These are phyloP conservation scores for Yamadazyma olivae DNA, from an alignment of 805 yeast species.

Conservation along the genomic window DNA sequence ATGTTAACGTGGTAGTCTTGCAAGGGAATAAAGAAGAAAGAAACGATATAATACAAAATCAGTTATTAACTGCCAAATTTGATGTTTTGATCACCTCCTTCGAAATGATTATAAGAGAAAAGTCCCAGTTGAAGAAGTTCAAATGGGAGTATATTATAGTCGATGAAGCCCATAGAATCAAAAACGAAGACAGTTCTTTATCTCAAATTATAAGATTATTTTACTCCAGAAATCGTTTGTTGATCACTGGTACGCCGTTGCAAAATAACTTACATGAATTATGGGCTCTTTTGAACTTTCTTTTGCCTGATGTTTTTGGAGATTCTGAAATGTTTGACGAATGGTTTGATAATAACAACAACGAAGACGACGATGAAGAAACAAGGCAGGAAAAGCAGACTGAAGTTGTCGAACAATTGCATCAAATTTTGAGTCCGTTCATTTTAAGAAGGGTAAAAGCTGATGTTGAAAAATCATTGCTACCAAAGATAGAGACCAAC, in stretches of 20 bases:
- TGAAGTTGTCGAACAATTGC: constrained; percentile 80
- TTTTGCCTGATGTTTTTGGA: constrained; percentile 92
- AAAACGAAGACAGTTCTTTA: constrained; percentile 87
- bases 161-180: constrained; percentile 96
- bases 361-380: constrained; percentile 21
- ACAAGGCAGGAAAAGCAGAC: constrained; percentile 56
- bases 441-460: constrained; percentile 84
- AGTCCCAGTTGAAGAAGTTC: constrained; percentile 70
- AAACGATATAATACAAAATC: constrained; percentile 51
- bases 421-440: constrained; percentile 85
- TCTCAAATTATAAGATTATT: constrained; percentile 91
- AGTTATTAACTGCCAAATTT: constrained; percentile 69
- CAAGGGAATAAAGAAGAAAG: constrained; percentile 92
- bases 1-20: constrained; percentile 76
- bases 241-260: constrained; percentile 94
- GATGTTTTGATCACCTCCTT: constrained; percentile 90
- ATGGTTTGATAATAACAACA: constrained; percentile 70
- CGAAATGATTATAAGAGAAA: constrained; percentile 91
- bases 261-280: constrained; percentile 94
- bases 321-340: constrained; percentile 87
- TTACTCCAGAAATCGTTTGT: constrained; percentile 76
- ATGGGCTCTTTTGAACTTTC: constrained; percentile 90
- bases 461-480: constrained; percentile 86
- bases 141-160: constrained; percentile 93
- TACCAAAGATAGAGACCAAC: constrained; percentile 89